phyloP scores from a whole-genome alignment of 2,329 filamentous ascomycete species.

The Aspergillus nomiae region DNA sequence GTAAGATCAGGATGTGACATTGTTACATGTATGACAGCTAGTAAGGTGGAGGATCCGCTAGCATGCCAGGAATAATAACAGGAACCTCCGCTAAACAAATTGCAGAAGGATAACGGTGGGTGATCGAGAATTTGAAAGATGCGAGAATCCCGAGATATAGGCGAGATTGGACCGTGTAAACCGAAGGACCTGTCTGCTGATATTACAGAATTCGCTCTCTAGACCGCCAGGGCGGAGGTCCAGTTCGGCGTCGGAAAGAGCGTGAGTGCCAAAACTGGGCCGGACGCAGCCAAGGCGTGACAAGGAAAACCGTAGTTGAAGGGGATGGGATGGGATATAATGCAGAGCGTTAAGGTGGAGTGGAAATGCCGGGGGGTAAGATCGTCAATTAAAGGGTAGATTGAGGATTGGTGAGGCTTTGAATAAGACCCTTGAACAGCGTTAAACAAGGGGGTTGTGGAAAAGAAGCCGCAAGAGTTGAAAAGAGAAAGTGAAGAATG shows the following conservation, averaged over 20 bases:
- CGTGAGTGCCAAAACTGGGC: background rate
- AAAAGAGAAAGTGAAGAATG: conserved; percentile 12
- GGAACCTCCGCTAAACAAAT: conserved; percentile 22
- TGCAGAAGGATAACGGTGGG: background rate
- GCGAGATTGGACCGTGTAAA: conserved; percentile 10
- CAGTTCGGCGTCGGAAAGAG: background rate
- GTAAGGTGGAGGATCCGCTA: conserved; percentile 27
- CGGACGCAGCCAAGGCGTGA: conserved; percentile 3
- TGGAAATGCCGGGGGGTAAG: conserved; percentile 12
- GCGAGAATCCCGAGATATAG: conserved; percentile 6
- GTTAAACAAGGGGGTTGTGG: conserved; percentile 5
- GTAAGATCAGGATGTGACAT: conserved; percentile 47
- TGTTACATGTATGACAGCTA: conserved; percentile 46
- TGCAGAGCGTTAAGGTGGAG: conserved; percentile 4
- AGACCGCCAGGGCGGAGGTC: background rate
- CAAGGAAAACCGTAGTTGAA: conserved; percentile 4
- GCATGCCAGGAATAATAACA: conserved; percentile 33
- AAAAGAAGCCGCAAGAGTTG: conserved; percentile 11
- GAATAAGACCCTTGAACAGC: conserved; percentile 11
- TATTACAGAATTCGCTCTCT: background rate
- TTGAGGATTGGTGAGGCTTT: conserved; percentile 14
- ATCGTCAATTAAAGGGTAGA: conserved; percentile 20
- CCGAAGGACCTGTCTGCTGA: background rate
- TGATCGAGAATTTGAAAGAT: conserved; percentile 5
- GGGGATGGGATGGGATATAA: background rate